Percentiles rank a stretch among this genome's conserved stretches.
phyloP scores from a whole-genome alignment of 2,329 filamentous ascomycete genomes.

The Fusarium pseudocircinatum region DNA sequence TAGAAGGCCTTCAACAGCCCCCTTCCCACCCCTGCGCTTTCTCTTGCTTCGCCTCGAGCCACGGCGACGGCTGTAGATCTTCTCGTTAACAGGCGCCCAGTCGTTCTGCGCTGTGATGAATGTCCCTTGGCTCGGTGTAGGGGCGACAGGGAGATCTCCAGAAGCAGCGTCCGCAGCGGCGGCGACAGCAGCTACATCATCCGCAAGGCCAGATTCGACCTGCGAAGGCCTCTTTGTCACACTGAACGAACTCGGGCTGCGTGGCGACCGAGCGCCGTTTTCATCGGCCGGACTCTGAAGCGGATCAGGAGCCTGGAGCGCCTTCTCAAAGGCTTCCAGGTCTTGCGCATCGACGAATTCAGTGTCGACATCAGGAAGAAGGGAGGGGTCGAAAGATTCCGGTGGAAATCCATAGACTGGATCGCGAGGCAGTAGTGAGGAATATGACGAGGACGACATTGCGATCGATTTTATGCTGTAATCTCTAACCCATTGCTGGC shows the following conservation, averaged over 20 bases:
- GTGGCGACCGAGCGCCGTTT: constrained; percentile 53
- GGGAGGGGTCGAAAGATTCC: constrained; percentile 73
- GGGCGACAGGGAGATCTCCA: constrained; percentile 45
- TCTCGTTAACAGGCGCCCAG: constrained; percentile 89
- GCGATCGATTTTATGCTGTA: constrained; percentile 8
- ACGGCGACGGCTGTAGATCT: constrained; percentile 59
- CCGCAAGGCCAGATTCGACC: constrained; percentile 42
- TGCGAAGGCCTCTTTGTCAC: constrained; percentile 55
- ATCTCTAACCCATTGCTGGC: constrained; percentile 31
- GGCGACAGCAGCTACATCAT: constrained; percentile 50
- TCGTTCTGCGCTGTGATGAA: constrained; percentile 94
- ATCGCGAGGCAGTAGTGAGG: constrained; percentile 41
- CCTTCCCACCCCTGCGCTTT: constrained; percentile 48
- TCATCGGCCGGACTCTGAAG: constrained; percentile 70
- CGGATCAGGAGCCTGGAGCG: constrained; percentile 82
- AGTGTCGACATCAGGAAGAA: constrained; percentile 80
- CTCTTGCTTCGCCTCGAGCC: constrained; percentile 48
- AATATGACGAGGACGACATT: constrained; percentile 40
- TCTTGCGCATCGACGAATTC: constrained; percentile 81
- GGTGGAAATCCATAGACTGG: constrained; percentile 65
- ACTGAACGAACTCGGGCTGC: constrained; percentile 53
- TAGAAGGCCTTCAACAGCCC: constrained; percentile 52
- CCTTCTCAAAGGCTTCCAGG: constrained; percentile 80
- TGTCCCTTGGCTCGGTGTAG: constrained; percentile 50
- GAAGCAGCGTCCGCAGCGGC: constrained; percentile 53